Conservation (phyloP, 345 rosid genomes). For the Citrus unshiu region DNA sequence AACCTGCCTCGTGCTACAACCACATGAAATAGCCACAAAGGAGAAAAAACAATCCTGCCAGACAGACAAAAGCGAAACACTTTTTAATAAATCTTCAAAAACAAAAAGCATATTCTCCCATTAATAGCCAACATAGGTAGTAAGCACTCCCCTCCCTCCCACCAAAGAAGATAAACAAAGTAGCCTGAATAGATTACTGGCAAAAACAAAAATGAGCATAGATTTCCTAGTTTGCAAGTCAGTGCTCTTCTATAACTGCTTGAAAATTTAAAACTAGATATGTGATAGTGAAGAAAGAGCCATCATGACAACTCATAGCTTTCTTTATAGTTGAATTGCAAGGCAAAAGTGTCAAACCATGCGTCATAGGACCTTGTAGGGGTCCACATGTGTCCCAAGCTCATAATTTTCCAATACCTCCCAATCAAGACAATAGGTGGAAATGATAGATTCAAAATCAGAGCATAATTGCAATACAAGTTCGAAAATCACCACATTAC, state of each 20-base stretch:
- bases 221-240: neutral
- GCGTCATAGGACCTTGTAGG: neutral
- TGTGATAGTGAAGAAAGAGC: neutral
- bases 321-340: neutral
- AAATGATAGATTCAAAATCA: neutral
- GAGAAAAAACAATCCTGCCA: constrained; percentile 68
- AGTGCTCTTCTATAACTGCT: neutral
- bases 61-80: constrained; percentile 5
- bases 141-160: neutral
- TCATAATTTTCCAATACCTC: neutral
- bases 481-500: neutral
- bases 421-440: neutral
- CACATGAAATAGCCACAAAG: constrained; percentile 83
- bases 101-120: neutral
- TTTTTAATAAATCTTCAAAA: neutral
- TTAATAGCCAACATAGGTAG: neutral
- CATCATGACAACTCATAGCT: neutral
- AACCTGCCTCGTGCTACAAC: constrained; percentile 83
- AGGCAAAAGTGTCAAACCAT: neutral
- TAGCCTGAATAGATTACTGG: neutral
- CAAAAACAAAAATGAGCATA: neutral
- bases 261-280: neutral
- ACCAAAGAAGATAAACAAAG: neutral
- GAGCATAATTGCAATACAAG: neutral
- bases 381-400: neutral